phyloP scores from a whole-genome alignment of 2,329 filamentous ascomycete species.

The Hirsutella minnesotensis region DNA sequence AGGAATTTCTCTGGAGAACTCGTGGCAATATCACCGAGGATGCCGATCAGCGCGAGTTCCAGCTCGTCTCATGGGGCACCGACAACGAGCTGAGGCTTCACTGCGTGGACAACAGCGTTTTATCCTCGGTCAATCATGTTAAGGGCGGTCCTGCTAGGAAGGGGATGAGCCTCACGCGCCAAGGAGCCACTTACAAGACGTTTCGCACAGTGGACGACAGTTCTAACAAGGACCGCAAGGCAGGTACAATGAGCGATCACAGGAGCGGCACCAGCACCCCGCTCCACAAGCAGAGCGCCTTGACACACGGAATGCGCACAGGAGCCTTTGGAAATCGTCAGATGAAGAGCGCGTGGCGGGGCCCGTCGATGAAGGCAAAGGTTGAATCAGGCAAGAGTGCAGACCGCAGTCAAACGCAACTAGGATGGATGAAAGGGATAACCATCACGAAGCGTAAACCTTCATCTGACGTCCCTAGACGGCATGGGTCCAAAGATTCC shows the following conservation, averaged over 20 bases:
- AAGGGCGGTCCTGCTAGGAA: slow-evolving; percentile 55
- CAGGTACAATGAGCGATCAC: slow-evolving; percentile 50
- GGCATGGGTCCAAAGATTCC: slow-evolving; percentile 40
- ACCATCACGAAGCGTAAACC: slow-evolving; percentile 47
- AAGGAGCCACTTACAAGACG: slow-evolving; percentile 73
- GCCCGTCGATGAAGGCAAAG: slow-evolving; percentile 48
- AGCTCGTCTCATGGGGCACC: slow-evolving; percentile 85
- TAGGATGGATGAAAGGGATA: slow-evolving; percentile 60
- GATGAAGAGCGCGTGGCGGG: slow-evolving; percentile 33
- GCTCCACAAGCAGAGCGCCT: slow-evolving; percentile 29
- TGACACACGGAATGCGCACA: slow-evolving; percentile 32
- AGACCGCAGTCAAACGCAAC: slow-evolving; percentile 42
- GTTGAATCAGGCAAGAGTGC: slow-evolving; percentile 25
- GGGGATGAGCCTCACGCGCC: slow-evolving; percentile 63
- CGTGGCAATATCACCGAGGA: slow-evolving; percentile 57
- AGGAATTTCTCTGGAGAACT: slow-evolving; percentile 83
- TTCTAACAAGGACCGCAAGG: slow-evolving; percentile 43
- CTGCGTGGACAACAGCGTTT: slow-evolving; percentile 50
- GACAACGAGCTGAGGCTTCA: slow-evolving; percentile 76
- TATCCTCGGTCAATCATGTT: slow-evolving; percentile 59
- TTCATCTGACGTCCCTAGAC: slow-evolving; percentile 23
- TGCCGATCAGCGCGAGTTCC: slow-evolving; percentile 79
- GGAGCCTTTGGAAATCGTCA: slow-evolving; percentile 15
- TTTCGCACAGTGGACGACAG: slow-evolving; percentile 62
- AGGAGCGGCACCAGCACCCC: slow-evolving; percentile 32